Percentiles rank a stretch among this genome's conserved stretches.
phyloP scores from a whole-genome alignment of 202 grass and related monocot genomes.

The Schoenoplectus tabernaemontani region DNA sequence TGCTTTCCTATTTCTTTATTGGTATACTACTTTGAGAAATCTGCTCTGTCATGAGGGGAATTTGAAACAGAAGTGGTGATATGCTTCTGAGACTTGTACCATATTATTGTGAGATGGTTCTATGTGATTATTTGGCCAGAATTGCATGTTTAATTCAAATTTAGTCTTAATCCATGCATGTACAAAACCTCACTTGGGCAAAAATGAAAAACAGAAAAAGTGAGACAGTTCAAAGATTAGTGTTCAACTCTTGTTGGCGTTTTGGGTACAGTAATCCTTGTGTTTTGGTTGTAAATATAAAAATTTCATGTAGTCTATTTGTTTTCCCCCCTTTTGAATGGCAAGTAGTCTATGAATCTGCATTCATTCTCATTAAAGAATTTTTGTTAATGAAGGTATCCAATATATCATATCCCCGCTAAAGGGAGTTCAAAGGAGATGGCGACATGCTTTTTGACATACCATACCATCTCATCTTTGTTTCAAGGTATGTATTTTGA shows the following conservation, averaged over 20 bases:
- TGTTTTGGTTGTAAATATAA: too few relatives aligned
- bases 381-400: constrained; percentile 44
- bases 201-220: not conserved
- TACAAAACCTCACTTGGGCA: not conserved
- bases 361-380: not conserved
- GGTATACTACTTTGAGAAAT: not conserved
- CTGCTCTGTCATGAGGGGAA: not conserved
- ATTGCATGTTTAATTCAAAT: not conserved
- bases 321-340: too few relatives aligned
- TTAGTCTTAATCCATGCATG: not conserved
- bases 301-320: not conserved
- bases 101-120: too few relatives aligned
- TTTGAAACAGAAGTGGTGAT: not conserved
- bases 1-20: not conserved
- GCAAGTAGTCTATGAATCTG: not conserved
- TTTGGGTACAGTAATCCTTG: too few relatives aligned
- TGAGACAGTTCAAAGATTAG: not conserved
- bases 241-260: not conserved
- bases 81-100: not conserved
- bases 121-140: not conserved
- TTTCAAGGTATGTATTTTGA: constrained; percentile 50
- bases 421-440: constrained; percentile 45
- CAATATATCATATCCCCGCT: constrained; percentile 63
- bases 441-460: constrained; percentile 61
- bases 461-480: constrained; percentile 62